These are phyloP conservation scores for Fomitopsis pinicola DNA, from an alignment of 1,284 basidiomycete genomes.

Conservation along the genomic window DNA sequence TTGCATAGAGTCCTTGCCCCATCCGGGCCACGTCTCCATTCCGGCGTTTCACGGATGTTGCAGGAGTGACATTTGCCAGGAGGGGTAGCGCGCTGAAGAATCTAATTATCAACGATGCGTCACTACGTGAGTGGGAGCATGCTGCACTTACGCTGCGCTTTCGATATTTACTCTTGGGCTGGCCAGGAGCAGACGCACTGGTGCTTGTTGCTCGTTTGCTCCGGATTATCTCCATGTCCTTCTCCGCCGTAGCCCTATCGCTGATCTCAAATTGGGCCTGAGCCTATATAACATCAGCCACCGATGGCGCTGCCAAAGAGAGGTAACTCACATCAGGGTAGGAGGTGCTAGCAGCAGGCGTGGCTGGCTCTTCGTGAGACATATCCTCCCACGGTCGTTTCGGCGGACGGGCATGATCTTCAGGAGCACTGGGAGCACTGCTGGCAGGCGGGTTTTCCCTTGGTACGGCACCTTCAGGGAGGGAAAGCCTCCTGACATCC, in stretches of 20 bases:
- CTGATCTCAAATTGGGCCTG: conserved; percentile 13
- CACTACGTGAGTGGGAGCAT: conserved; percentile 17
- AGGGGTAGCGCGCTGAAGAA: conserved; percentile 65
- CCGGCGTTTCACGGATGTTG: conserved; percentile 79
- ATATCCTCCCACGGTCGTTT: conserved; percentile 78
- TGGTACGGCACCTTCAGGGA: conserved; percentile 28
- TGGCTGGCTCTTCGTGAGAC: conserved; percentile 32
- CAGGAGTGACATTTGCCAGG: conserved; percentile 82
- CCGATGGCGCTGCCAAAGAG: too few relatives aligned
- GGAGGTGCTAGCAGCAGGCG: conserved; percentile 7
- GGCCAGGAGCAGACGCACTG: conserved; percentile 27
- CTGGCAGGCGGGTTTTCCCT: conserved; percentile 15
- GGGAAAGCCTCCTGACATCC: conserved; percentile 43
- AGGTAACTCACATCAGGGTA: conserved; percentile 24
- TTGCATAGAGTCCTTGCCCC: conserved; percentile 78
- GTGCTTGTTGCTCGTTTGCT: conserved; percentile 66
- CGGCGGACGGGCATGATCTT: conserved; percentile 46
- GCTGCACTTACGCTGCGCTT: conserved; percentile 68
- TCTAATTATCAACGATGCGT: conserved; percentile 20
- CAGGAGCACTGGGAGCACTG: conserved; percentile 23
- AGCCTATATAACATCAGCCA: background rate
- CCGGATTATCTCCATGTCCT: conserved; percentile 78
- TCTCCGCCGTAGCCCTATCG: conserved; percentile 54
- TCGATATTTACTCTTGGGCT: conserved; percentile 72
- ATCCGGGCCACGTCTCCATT: conserved; percentile 78